Evolutionary conservation across 192 early-diverging fungal species (phyloP).

Genomic region (Coemansia sp.): DNA sequence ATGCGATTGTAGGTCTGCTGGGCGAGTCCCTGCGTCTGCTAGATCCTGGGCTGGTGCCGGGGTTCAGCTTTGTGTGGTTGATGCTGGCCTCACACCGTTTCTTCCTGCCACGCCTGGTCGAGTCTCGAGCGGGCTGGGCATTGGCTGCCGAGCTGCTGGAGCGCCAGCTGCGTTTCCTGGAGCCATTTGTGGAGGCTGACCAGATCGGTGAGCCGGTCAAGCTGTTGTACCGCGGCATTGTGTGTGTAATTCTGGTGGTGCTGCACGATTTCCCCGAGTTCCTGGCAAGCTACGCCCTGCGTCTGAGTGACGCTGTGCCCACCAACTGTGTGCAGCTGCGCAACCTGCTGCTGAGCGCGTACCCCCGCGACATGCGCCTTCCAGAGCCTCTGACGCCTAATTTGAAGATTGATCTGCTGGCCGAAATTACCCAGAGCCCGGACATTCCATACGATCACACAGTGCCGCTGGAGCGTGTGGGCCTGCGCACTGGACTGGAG

Average conservation of each 20-base stretch:
- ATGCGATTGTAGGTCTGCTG: conserved; percentile 18
- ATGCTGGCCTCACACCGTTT: conserved; percentile 88
- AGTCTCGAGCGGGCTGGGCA: conserved; percentile 79
- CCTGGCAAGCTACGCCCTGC: conserved; percentile 86
- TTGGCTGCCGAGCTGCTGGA: conserved; percentile 81
- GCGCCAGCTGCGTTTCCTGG: conserved; percentile 81
- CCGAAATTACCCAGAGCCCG: conserved; percentile 85
- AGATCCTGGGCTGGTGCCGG: conserved; percentile 82
- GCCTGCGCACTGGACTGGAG: conserved; percentile 74
- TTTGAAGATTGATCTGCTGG: conserved; percentile 85
- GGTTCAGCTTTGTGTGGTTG: conserved; percentile 93
- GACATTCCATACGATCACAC: conserved; percentile 85
- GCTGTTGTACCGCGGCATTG: conserved; percentile 82
- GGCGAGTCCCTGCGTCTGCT: conserved; percentile 73
- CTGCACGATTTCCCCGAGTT: conserved; percentile 98
- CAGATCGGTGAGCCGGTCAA: conserved; percentile 72
- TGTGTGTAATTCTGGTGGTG: conserved; percentile 87
- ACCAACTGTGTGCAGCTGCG: conserved; percentile 88
- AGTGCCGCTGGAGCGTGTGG: conserved; percentile 55
- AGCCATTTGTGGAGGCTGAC: conserved; percentile 73
- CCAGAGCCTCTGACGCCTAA: conserved; percentile 97
- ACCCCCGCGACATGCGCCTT: conserved; percentile 89
- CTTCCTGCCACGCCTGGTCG: conserved; percentile 85
- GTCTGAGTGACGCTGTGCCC: conserved; percentile 90
- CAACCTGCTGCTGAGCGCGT: conserved; percentile 95